Percentiles rank a stretch among this genome's conserved stretches.
phyloP scores from a whole-genome alignment of 257 asterid genomes.

The Solanum phureja region DNA sequence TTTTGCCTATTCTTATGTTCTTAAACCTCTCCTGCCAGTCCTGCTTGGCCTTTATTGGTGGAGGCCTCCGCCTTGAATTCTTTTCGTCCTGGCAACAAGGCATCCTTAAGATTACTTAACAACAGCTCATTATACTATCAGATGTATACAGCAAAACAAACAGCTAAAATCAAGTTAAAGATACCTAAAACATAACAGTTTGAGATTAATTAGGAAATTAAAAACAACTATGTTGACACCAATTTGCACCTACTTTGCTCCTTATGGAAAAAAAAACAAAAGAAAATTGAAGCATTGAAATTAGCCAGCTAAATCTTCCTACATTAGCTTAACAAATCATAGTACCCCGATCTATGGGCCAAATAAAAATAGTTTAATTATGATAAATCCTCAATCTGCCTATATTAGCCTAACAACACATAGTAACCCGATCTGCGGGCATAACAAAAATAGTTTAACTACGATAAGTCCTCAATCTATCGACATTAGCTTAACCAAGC shows the following conservation, averaged over 20 bases:
- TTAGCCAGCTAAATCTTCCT: background rate
- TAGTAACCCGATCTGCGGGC: background rate
- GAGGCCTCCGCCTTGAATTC: slow-evolving; percentile 43
- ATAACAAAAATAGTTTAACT: background rate
- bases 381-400: background rate
- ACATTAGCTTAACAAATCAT: background rate
- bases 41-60: slow-evolving; percentile 64
- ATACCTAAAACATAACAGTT: slow-evolving; percentile 8
- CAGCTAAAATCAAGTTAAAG: background rate
- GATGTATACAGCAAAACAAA: background rate
- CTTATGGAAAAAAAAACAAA: background rate
- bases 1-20: slow-evolving; percentile 63
- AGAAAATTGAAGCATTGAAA: background rate
- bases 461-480: background rate
- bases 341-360: background rate
- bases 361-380: background rate
- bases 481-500: background rate
- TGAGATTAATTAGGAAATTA: background rate
- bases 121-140: background rate
- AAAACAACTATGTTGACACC: background rate
- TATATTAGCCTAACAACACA: background rate
- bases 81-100: slow-evolving; percentile 22
- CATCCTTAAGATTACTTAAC: background rate
- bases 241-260: background rate
- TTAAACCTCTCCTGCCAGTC: slow-evolving; percentile 86